Percentiles rank a stretch among this genome's conserved stretches.
These are phyloP conservation scores for Boeremia exigua DNA, from an alignment of 2,329 filamentous ascomycete genomes.

Conservation along the genomic window DNA sequence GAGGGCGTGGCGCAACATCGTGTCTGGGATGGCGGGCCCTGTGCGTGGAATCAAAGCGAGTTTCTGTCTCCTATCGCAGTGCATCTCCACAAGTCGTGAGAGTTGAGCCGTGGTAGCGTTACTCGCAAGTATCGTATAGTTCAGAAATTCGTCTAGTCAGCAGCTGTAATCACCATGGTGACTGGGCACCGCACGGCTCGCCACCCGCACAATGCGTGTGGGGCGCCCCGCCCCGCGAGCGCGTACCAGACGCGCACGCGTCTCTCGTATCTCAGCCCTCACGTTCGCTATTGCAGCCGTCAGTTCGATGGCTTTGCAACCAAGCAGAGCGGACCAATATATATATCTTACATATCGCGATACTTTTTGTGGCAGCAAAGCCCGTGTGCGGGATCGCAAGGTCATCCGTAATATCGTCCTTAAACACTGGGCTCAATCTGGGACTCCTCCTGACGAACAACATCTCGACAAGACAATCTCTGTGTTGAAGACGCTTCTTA, in stretches of 20 bases:
- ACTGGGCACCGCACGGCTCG: background rate
- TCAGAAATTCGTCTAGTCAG: background rate
- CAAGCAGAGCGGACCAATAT: background rate
- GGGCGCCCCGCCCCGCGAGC: background rate
- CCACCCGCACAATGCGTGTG: background rate
- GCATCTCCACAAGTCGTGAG: background rate
- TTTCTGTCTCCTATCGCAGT: background rate
- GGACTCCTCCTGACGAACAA: background rate
- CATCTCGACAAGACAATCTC: background rate
- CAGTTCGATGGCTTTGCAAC: background rate
- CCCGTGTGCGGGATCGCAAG: background rate
- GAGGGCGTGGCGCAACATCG: background rate
- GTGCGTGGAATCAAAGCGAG: background rate
- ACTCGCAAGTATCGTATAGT: background rate
- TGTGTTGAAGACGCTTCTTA: conserved; percentile 2
- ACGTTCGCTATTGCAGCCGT: background rate
- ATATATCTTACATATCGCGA: background rate
- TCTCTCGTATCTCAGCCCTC: background rate
- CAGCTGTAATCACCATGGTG: background rate
- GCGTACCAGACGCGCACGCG: background rate
- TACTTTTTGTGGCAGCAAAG: background rate
- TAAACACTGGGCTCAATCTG: background rate
- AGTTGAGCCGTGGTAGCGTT: background rate
- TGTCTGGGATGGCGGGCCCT: background rate
- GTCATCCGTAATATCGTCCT: background rate